These are phyloP conservation scores for Boehmeria nivea DNA, from an alignment of 306 rosid genomes.

Conservation along the genomic window DNA sequence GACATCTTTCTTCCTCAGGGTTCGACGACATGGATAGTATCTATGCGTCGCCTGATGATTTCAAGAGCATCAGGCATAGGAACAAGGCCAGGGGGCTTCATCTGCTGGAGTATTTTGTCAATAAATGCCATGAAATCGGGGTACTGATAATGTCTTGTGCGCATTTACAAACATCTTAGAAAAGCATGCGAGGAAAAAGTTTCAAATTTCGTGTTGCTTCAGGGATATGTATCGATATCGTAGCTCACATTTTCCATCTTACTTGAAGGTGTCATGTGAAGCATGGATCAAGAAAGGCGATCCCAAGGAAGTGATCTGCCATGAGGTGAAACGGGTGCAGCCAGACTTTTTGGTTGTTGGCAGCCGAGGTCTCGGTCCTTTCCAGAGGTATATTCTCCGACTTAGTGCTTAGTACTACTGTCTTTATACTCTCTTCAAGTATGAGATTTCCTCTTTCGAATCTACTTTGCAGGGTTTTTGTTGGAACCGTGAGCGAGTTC, in stretches of 20 bases:
- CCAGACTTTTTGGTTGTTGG: constrained; percentile 92
- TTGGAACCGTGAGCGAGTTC: constrained; percentile 94
- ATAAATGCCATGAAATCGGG: constrained; percentile 81
- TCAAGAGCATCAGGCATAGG: constrained; percentile 42
- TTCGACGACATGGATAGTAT: constrained; percentile 77
- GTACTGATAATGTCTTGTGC: constrained; percentile 29
- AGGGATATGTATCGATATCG: not conserved
- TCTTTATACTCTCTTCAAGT: too few species aligned
- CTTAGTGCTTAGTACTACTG: too few species aligned
- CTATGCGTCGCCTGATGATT: constrained; percentile 84
- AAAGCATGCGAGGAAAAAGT: not conserved
- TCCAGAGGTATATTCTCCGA: constrained; percentile 57
- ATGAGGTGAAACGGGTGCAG: constrained; percentile 55
- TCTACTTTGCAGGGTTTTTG: constrained; percentile 66
- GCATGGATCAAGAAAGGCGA: constrained; percentile 84
- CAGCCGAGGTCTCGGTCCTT: constrained; percentile 93
- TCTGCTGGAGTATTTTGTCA: constrained; percentile 77
- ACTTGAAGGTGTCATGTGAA: constrained; percentile 64
- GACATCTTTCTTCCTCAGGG: constrained; percentile 43
- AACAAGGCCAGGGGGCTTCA: constrained; percentile 58
- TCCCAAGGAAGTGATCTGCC: constrained; percentile 76
- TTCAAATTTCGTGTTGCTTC: not conserved
- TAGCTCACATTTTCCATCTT: constrained; percentile 2
- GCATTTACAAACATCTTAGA: not conserved
- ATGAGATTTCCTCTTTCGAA: not conserved